phyloP scores from a whole-genome alignment of 306 rosid genomes.

The Gynostemma pentaphyllum region DNA sequence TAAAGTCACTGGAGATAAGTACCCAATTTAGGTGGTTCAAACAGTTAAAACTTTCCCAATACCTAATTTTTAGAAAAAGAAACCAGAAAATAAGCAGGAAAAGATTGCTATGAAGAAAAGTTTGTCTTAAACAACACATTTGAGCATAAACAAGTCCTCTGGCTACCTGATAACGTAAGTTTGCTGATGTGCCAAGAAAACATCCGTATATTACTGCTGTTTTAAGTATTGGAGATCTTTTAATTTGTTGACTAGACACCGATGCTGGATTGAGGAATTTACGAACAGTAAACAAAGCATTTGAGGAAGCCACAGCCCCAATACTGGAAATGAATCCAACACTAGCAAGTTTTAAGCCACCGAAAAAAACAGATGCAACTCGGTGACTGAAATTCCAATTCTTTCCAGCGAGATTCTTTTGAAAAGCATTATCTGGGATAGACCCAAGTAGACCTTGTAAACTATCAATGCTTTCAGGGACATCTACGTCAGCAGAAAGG shows the following conservation, averaged over 20 bases:
- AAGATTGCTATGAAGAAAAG: not conserved
- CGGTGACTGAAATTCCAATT: constrained; percentile 76
- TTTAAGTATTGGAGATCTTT: constrained; percentile 78
- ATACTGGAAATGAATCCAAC: constrained; percentile 93
- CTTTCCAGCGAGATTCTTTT: constrained; percentile 68
- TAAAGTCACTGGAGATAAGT: not conserved
- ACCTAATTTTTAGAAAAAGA: not conserved
- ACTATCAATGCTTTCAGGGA: constrained; percentile 42
- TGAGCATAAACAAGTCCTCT: constrained; percentile 3
- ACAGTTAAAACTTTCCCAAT: not conserved
- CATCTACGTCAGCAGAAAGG: constrained; percentile 53
- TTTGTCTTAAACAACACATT: not conserved
- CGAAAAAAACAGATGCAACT: constrained; percentile 77
- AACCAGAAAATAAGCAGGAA: not conserved
- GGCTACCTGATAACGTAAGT: constrained; percentile 89
- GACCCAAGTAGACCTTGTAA: constrained; percentile 76
- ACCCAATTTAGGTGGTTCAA: not conserved
- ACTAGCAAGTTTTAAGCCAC: constrained; percentile 75
- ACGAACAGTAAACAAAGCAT: constrained; percentile 45
- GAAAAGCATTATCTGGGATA: constrained; percentile 97
- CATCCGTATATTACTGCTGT: constrained; percentile 49
- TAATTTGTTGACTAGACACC: constrained; percentile 27
- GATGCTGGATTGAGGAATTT: constrained; percentile 51
- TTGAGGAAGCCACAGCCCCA: constrained; percentile 79
- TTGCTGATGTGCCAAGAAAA: constrained; percentile 81